Evolutionary conservation across 2,329 filamentous ascomycete species (phyloP).

Genomic region (Cryphonectria carpinicola): DNA sequence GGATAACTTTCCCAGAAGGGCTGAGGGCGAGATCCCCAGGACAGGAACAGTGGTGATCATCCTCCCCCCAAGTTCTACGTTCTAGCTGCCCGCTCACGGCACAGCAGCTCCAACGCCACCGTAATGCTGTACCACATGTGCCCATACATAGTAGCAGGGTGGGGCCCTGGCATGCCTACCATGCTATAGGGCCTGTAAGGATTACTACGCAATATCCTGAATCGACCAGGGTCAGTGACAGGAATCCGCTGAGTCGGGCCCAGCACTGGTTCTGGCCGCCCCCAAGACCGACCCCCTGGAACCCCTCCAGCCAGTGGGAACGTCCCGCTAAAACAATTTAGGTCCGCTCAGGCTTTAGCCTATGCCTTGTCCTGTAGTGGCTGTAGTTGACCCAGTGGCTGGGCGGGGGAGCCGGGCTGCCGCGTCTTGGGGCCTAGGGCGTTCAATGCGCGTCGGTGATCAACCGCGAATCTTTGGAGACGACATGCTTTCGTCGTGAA

Average conservation of each 20-base stretch:
- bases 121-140: neutral
- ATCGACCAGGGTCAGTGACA: conserved; percentile 25
- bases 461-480: conserved; percentile 17
- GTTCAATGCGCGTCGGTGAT: conserved; percentile 23
- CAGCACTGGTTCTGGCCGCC: conserved; percentile 26
- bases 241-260: conserved; percentile 18
- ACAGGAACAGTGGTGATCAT: conserved; percentile 8
- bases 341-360: neutral
- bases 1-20: neutral
- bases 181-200: neutral
- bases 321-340: neutral
- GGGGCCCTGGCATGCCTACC: neutral
- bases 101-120: neutral
- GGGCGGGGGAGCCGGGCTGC: conserved; percentile 5
- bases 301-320: conserved; percentile 20
- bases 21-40: conserved; percentile 2
- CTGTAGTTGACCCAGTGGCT: neutral
- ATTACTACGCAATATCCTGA: neutral
- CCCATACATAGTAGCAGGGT: neutral
- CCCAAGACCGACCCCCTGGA: conserved; percentile 11
- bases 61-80: neutral
- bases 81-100: neutral
- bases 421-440: conserved; percentile 13
- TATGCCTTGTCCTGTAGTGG: neutral
- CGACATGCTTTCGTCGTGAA: conserved; percentile 15